These are phyloP conservation scores for Rhizopogon rudus DNA, from an alignment of 768 basidiomycete genomes.

Conservation along the genomic window DNA sequence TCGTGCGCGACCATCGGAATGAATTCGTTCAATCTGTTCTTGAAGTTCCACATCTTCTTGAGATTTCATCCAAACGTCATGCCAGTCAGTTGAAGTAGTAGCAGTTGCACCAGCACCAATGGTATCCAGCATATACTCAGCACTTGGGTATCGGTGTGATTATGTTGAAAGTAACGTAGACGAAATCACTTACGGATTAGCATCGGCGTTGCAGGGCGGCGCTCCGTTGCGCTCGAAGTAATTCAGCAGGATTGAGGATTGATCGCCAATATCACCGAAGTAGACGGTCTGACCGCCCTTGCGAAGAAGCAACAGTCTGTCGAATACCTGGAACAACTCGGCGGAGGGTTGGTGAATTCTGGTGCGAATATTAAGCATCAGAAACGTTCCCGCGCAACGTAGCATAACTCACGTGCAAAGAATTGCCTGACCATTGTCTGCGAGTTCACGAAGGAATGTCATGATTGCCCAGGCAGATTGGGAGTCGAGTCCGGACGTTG, in stretches of 20 bases:
- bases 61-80: slow-evolving; percentile 42
- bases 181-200: slow-evolving; percentile 17
- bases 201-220: slow-evolving; percentile 9
- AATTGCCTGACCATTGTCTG: slow-evolving; percentile 50
- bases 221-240: slow-evolving; percentile 23
- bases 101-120: slow-evolving; percentile 56
- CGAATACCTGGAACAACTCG: slow-evolving; percentile 47
- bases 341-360: slow-evolving; percentile 36
- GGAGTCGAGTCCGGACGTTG: slow-evolving; percentile 51
- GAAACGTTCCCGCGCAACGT: background rate
- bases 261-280: slow-evolving; percentile 42
- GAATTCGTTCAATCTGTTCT: slow-evolving; percentile 39
- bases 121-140: slow-evolving; percentile 45
- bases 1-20: slow-evolving; percentile 30
- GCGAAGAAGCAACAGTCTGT: slow-evolving; percentile 44
- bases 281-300: slow-evolving; percentile 64
- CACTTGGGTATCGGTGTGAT: slow-evolving; percentile 20
- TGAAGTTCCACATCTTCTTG: slow-evolving; percentile 33
- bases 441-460: slow-evolving; percentile 45
- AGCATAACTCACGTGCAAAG: slow-evolving; percentile 41
- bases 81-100: slow-evolving; percentile 42
- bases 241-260: slow-evolving; percentile 14
- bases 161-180: background rate
- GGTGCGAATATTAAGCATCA: background rate
- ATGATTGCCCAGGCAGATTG: slow-evolving; percentile 49